Percentiles rank a stretch among this genome's conserved stretches.
Conservation (phyloP, 306 rosid genomes). For the Hylodesmum podocarpum region DNA sequence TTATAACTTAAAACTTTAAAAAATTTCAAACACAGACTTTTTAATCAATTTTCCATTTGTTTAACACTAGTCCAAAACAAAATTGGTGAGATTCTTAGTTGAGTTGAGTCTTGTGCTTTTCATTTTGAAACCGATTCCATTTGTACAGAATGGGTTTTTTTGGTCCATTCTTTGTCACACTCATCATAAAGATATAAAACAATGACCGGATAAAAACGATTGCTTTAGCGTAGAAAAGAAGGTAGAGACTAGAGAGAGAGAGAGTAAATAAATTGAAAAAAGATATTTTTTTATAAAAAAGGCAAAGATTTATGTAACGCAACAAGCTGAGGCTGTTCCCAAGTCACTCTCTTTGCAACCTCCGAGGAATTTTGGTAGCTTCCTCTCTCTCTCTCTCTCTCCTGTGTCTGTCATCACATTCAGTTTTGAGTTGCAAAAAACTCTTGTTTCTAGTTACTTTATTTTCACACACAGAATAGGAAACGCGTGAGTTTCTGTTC, state of each 20-base stretch:
- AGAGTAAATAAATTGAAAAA: background rate
- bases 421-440: background rate
- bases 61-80: too few species aligned
- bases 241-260: conserved; percentile 17
- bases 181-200: background rate
- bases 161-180: background rate
- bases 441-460: too few species aligned
- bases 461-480: too few species aligned
- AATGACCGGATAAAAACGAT: background rate
- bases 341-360: conserved; percentile 32
- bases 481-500: background rate
- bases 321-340: background rate
- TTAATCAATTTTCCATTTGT: too few species aligned
- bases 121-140: background rate
- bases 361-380: conserved; percentile 35
- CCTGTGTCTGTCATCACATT: background rate
- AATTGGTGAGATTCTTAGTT: background rate
- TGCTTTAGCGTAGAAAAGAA: conserved; percentile 48
- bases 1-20: too few species aligned
- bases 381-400: too few species aligned
- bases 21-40: too few species aligned
- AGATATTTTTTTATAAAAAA: background rate
- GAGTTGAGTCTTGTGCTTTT: background rate
- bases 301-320: background rate
- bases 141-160: background rate